Evolutionary conservation across 1,284 basidiomycete genomes (phyloP), one percentile per base, ranked within the genome.

Genomic region (Fomitopsis schrenkii): DNA sequence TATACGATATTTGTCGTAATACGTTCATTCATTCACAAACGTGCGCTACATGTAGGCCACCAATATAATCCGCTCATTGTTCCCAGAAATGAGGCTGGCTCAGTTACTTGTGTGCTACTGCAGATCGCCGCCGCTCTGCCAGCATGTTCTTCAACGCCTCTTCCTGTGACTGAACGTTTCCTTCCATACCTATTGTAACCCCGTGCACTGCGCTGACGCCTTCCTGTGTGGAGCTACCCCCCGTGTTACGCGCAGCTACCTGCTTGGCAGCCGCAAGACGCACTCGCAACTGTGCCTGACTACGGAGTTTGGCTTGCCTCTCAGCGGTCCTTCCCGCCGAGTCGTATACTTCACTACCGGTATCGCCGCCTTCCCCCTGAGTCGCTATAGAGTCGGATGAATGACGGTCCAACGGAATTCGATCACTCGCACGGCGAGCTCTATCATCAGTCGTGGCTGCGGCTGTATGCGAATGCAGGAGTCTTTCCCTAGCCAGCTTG

Each of bases 221-320:
- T 45, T 63, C 22, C 53, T 28, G 10, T 15, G 48, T 50, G 48
- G 28, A 45, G 40, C 55, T 15, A 10, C n/a, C n/a, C 45, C 19
- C 33, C 5, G 30, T 33, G 22, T 19, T 17, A 33, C 55, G 14
- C 30, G 58, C 60, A 55, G 66, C 59, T 57, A 64, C 64, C 59
- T 75, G 74, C 70, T 79, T 83, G 63, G 79, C 82, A 50, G 78
- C 79, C 17, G 79, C 80, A 38, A 86, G 76, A 58, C 81, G 79
- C 41, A 77, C 76, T 22, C 77, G 79, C 66, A 86, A 68, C 62
- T 77, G 80, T 56, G 81, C 80, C 66, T 82, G 80, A 53, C 72
- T 72, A 62, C 82, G 80, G 66, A 86, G 72, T 63, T 74, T 64
- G 72, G 77, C 70, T 84, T 84, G 62, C 75, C 64, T 59, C 41